Evolutionary conservation across 345 rosid genomes (phyloP), one percentile per base, ranked within the genome.

Genomic region (Brassica juncea): DNA sequence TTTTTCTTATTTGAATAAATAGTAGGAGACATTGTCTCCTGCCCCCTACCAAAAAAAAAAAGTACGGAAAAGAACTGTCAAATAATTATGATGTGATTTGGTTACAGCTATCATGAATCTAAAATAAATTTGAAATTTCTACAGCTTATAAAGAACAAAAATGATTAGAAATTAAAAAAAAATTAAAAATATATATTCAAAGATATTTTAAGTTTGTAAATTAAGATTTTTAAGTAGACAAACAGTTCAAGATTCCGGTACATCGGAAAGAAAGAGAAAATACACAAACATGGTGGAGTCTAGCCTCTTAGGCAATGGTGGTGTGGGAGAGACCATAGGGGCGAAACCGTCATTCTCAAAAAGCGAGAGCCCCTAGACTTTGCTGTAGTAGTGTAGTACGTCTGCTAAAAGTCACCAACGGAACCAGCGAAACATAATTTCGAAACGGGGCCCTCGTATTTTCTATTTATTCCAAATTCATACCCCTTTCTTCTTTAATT

Each of bases 381-480:
- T 59, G 54, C 42, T 80, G 65, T 54, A 44, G 54, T 15, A 47
- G 76, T 62, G 55, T 74, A 52, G 79, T 80, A 81, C 80, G 47
- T 57, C 72, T 70, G 77, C 83, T 75, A 72, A 81, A 49, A 81
- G 77, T 67, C 25, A 55, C 71, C 60, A 55, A 76, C 65, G 71
- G 73, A 49, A 58, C 12, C 19, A 37, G 63, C 57, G 62, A 35
- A 58, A 47, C n/a, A 8, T 57, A 59, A 70, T 68, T 68, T 39
- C 16, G 15, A 77, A 74, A 81, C 75, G 47, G 23, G 14, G 63
- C 57, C 77, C 62, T 35, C 32, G 57, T 4, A 73, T 75, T 82
- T 84, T 80, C 19, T 11, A 64, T 77, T 78, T 79, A 60, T 14
- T 63, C 54, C 42, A 55, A 59, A 19, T 72, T 74, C 74, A 77